These are phyloP conservation scores for Rhodofomes roseus DNA, from an alignment of 1,284 basidiomycete species.

Conservation along the genomic window DNA sequence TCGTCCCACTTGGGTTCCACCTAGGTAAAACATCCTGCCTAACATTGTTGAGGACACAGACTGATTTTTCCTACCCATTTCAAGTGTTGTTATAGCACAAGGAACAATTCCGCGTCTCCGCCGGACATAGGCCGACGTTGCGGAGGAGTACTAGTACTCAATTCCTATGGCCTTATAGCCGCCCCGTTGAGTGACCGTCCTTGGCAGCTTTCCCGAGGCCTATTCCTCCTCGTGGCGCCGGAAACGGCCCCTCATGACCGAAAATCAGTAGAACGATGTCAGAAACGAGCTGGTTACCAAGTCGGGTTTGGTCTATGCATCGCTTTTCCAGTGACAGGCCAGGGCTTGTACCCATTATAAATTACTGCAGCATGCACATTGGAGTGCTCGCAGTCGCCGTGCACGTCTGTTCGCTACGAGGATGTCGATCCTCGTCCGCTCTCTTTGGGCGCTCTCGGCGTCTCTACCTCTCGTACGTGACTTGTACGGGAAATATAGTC, in stretches of 20 bases:
- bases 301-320: neutral
- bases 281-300: neutral
- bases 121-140: neutral
- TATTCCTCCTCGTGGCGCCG: neutral
- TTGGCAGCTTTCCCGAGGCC: neutral
- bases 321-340: neutral
- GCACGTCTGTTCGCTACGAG: neutral
- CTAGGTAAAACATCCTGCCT: no score
- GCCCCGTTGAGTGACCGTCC: neutral
- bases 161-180: neutral
- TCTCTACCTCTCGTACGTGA: neutral
- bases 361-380: neutral
- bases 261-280: neutral
- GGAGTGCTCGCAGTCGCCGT: neutral
- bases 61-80: no score
- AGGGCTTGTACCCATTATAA: neutral
- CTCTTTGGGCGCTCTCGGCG: neutral
- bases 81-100: no score
- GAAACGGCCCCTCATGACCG: neutral
- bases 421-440: neutral
- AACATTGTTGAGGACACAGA: no score
- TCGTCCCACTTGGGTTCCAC: no score
- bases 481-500: neutral
- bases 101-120: neutral
- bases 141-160: neutral